phyloP scores from a whole-genome alignment of 495 filamentous ascomycete species.

The Neurospora africana region DNA sequence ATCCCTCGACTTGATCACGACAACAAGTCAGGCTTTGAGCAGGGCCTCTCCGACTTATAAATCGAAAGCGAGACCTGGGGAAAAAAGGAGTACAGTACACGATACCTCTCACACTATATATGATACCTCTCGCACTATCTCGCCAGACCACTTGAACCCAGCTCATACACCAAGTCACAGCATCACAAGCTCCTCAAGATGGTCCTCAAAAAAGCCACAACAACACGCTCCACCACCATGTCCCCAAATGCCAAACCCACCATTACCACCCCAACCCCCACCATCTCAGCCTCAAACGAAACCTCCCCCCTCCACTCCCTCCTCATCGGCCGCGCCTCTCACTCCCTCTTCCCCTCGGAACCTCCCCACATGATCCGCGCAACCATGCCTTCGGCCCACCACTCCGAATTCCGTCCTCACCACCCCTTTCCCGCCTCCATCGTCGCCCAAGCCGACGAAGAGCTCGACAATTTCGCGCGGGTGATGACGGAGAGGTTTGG shows the following conservation, averaged over 20 bases:
- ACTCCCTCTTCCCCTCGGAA: constrained; percentile 1
- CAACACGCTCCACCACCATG: not conserved
- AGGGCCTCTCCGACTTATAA: not conserved
- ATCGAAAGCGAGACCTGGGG: not conserved
- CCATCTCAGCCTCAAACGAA: not conserved
- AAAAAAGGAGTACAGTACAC: not conserved
- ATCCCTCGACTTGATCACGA: not conserved
- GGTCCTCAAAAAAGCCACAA: not conserved
- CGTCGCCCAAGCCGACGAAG: not conserved
- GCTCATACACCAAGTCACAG: not conserved
- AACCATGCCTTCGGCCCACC: not conserved
- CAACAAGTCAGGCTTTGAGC: not conserved
- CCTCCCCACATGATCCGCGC: not conserved
- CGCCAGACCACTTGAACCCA: not conserved
- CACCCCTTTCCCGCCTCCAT: not conserved
- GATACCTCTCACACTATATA: not conserved
- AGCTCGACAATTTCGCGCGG: not conserved
- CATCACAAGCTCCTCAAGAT: not conserved
- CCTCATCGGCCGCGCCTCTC: not conserved
- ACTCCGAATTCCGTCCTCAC: not conserved
- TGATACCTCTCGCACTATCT: not conserved
- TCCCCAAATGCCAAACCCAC: not conserved
- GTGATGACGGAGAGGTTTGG: not conserved
- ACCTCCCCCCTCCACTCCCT: not conserved
- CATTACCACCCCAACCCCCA: not conserved